Evolutionary conservation across 78 protist species (phyloP), one percentile per base, ranked within the genome.

Genomic region (Planoprotostelium fungivorum): DNA sequence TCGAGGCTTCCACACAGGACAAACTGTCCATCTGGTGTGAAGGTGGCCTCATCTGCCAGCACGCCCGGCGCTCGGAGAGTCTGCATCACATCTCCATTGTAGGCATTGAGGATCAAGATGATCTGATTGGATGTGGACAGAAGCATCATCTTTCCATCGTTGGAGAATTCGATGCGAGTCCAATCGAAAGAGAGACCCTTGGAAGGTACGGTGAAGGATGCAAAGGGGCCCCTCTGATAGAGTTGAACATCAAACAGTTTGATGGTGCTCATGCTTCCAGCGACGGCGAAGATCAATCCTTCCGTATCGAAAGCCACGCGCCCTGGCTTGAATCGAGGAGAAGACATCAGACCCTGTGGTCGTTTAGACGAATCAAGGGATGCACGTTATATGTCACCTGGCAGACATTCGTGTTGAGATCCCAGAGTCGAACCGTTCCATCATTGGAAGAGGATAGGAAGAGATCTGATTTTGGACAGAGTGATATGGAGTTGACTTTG

Each of bases 21-120:
- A 35, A 88, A 95, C 37, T 95, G 96, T 16, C 91, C 90, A 88
- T 95, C 97, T 35, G 97, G 97, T 36, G 95, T 93, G 51, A 92
- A 95, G 5, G 96, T 89, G 34, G 97, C 87, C 88, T 95, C 97
- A 29, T 85, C 34, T 9, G 83, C 87, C 16, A 5, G 31, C 31
- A 25, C 16, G n/a, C n/a, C n/a, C n/a, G n/a, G n/a, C 31, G 73
- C 16, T 51, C 73, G 5, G 5, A 51, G 73, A 51, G 34, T 87
- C 63, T 38, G 38, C 38, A 94, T 90, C 35, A 37, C 83, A 73
- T 94, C 87, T 39, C 95, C 95, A 29, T 85, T 83, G 90, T 92
- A 94, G 1, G 96, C 86, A 36, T 94, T 95, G 87, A 94, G 83
- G 51, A 94, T 39, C 84, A 89, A 92, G 35, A 94, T 88, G 84